Conservation (phyloP, 2,329 filamentous ascomycete species). For the Oidium heveae region DNA sequence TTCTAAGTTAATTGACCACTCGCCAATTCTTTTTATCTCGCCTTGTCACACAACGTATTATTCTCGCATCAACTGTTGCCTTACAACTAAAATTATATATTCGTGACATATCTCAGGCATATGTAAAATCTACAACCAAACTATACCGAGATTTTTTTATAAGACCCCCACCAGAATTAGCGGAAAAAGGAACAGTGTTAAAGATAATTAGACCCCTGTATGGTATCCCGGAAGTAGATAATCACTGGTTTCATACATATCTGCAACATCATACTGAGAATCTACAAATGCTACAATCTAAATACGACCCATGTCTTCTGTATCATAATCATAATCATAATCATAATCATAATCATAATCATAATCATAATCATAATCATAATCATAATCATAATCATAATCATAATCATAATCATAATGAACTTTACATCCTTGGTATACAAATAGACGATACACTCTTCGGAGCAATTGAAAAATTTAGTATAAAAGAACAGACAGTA, state of each 20-base stretch:
- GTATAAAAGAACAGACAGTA: not conserved
- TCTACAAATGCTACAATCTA: conserved; percentile 1
- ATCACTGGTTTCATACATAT: conserved; percentile 3
- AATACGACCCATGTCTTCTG: conserved; percentile 2
- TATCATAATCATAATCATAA: not conserved
- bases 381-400: not conserved
- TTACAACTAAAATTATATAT: not conserved
- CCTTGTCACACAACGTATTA: too few relatives aligned
- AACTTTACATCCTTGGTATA: not conserved
- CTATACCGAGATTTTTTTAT: conserved; percentile 3
- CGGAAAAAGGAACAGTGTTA: not conserved
- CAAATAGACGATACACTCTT: not conserved
- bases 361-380: not conserved
- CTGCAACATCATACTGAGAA: conserved; percentile 1
- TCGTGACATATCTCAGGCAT: conserved; percentile 3
- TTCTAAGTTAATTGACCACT: too few relatives aligned
- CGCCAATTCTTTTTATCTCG: too few relatives aligned
- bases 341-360: not conserved
- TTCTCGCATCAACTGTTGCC: conserved; percentile 1
- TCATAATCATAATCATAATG: not conserved
- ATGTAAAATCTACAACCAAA: conserved; percentile 1
- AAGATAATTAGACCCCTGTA: conserved; percentile 3
- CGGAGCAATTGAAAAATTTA: not conserved
- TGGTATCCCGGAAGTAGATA: conserved; percentile 2
- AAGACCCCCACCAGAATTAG: not conserved